Base-by-base conservation (phyloP, 306 rosid species). In the Cucumis melo region DNA sequence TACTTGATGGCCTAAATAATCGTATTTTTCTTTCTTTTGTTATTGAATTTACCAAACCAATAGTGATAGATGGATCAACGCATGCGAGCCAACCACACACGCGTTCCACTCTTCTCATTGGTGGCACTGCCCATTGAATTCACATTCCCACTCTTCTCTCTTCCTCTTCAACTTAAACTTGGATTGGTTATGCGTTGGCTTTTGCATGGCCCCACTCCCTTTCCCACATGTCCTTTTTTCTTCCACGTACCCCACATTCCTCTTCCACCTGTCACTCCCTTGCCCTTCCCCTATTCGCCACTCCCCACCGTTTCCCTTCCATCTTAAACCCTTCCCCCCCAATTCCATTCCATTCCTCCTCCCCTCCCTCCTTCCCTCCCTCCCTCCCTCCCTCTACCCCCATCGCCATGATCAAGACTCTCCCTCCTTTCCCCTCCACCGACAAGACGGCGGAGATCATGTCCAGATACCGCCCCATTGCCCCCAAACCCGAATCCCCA, bases 401-500 rank as follows among this genome's bases (percentile, higher is more conserved):
- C 36, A 23, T 27, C 68, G 83, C 80, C 84, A 93, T 93, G 98
- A 86, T 93, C 87, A 87, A 90, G 83, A 91, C 97, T 16, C 80
- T 93, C 71, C 86, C 59, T 72, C 93, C 96, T 15, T 88, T 86
- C 78, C 55, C 86, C 55, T 79, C 73, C 72, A 83, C 93, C 21
- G 89, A 88, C 1, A 92, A 87, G 84, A 92, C 97, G 2, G 97
- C 97, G 72, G 93, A 90, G 79, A 94, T 94, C 63, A 90, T 94
- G 99, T 92, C 97, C 4, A 80, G 95, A 84, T 92, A 89, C 78
- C 84, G 97, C 51, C 97, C 99, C 2, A 94, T 92, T 75, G 99
- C 97, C 13, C 99, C 99, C 13, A 92, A 88, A 80, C 99, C 99
- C n/a, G 92, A 88, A 71, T 51, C 39, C 20, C 67, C 89, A 29